These are phyloP conservation scores for Beauveria sp. DNA, from an alignment of 2,329 filamentous ascomycete genomes.

Conservation along the genomic window DNA sequence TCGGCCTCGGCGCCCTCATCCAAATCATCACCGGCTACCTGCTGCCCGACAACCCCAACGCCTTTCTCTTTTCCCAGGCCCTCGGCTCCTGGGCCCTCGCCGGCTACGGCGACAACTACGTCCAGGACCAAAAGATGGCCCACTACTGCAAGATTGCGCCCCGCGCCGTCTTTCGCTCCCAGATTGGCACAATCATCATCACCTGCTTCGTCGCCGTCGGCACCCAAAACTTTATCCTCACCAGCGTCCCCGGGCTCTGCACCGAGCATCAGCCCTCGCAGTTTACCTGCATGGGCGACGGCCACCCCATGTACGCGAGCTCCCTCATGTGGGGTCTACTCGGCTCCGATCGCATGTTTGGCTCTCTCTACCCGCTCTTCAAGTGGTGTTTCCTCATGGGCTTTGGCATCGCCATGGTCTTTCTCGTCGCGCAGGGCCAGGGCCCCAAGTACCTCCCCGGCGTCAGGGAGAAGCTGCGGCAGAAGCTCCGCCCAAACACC, in stretches of 20 bases:
- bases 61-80: constrained; percentile 14
- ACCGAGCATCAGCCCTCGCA: constrained; percentile 27
- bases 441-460: constrained; percentile 29
- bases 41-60: constrained; percentile 15
- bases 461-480: constrained; percentile 24
- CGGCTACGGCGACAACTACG: constrained; percentile 34
- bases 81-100: constrained; percentile 12
- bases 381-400: constrained; percentile 39
- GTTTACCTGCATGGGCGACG: constrained; percentile 41
- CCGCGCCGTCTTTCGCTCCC: constrained; percentile 38
- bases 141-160: constrained; percentile 45
- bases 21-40: constrained; percentile 30
- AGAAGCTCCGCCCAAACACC: constrained; percentile 20
- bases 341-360: constrained; percentile 39
- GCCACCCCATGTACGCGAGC: constrained; percentile 39
- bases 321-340: constrained; percentile 43
- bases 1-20: constrained; percentile 33
- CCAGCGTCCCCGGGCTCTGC: constrained; percentile 26
- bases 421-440: constrained; percentile 25
- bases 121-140: constrained; percentile 43
- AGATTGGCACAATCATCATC: constrained; percentile 37
- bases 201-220: constrained; percentile 40
- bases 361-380: constrained; percentile 32
- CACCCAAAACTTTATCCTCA: constrained; percentile 35
- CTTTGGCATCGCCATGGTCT: constrained; percentile 27